Evolutionary conservation across 78 protist species (phyloP).

Genomic region (Dictyostelium intermedium): DNA sequence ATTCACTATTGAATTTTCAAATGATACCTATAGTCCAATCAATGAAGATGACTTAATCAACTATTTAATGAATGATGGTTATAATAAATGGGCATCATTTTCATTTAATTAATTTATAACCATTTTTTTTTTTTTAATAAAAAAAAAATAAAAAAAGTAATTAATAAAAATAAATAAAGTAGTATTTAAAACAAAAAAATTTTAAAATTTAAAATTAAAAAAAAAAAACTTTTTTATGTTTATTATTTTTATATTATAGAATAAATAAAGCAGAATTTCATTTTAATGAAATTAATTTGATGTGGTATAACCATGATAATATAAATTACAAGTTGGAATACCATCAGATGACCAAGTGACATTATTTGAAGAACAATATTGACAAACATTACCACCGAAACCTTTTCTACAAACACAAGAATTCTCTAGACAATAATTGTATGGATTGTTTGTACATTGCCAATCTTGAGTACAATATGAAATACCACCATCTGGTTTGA

Average conservation of each 20-base stretch:
- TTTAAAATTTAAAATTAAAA: no score
- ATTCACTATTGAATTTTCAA: background rate
- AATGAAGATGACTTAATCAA: background rate
- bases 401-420: background rate
- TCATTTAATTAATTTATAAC: background rate
- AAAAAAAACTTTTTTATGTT: no score
- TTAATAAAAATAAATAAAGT: no score
- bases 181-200: no score
- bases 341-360: background rate
- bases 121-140: no score
- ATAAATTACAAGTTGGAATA: slow-evolving; percentile 1
- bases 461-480: background rate
- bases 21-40: background rate
- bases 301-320: slow-evolving; percentile 8
- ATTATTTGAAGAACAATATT: slow-evolving; percentile 6
- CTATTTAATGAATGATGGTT: slow-evolving; percentile 11
- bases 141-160: no score
- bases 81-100: background rate
- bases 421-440: background rate
- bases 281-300: background rate
- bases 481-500: background rate
- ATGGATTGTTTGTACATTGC: background rate
- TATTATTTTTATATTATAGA: no score
- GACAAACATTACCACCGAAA: background rate
- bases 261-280: no score